phyloP scores from a whole-genome alignment of 2,329 filamentous ascomycete genomes.

The Colletotrichum sp. region DNA sequence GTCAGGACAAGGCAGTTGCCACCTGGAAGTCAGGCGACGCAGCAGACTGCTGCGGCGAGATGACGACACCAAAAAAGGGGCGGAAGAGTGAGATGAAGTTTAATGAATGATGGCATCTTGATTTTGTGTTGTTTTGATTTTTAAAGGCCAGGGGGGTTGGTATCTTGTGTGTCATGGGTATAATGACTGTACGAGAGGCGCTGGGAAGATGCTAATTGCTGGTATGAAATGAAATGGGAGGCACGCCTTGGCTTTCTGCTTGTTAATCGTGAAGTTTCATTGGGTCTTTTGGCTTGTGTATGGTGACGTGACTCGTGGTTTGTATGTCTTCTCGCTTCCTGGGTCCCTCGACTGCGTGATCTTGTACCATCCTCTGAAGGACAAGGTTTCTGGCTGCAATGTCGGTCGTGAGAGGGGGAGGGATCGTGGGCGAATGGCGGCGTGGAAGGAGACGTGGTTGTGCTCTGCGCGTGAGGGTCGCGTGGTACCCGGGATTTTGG shows the following conservation, averaged over 20 bases:
- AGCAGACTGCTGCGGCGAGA: constrained; percentile 8
- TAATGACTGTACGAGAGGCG: constrained; percentile 23
- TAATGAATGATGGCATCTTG: constrained; percentile 19
- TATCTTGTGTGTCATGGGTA: constrained; percentile 14
- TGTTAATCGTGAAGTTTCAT: not conserved
- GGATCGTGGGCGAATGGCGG: not conserved
- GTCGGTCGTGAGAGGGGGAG: not conserved
- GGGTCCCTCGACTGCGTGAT: not conserved
- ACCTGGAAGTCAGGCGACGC: constrained; percentile 29
- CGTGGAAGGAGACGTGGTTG: not conserved
- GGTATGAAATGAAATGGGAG: not conserved
- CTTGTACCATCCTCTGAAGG: not conserved
- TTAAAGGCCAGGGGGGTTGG: not conserved
- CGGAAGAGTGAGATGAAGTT: not conserved
- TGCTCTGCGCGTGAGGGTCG: not conserved
- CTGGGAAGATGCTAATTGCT: constrained; percentile 14
- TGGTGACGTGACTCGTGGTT: not conserved
- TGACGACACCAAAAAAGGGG: not conserved
- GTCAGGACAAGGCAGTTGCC: constrained; percentile 39
- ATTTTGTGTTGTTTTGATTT: not conserved
- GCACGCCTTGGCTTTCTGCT: not conserved
- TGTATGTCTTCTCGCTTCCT: not conserved
- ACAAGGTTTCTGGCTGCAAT: not conserved
- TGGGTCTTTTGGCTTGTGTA: not conserved
- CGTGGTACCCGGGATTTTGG: not conserved